Evolutionary conservation across 2,329 filamentous ascomycete genomes (phyloP).

Genomic region (Curvularia hawaiiensis): DNA sequence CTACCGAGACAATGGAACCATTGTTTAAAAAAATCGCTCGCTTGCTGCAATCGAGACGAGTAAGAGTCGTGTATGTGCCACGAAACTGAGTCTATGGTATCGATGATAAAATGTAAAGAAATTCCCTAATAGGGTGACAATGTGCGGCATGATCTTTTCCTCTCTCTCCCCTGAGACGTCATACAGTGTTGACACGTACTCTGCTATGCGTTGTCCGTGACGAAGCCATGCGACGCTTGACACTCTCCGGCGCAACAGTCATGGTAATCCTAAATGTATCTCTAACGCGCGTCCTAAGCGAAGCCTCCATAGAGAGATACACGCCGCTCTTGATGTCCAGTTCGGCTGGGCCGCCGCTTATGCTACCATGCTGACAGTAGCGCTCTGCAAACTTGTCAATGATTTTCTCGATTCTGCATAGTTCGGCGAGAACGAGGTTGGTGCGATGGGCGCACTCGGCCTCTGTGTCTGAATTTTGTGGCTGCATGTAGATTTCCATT

Average conservation of each 20-base stretch:
- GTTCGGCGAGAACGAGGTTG: slow-evolving; percentile 40
- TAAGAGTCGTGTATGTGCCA: background rate
- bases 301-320: slow-evolving; percentile 37
- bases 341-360: slow-evolving; percentile 25
- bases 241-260: slow-evolving; percentile 41
- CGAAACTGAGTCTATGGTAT: background rate
- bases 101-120: background rate
- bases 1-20: background rate
- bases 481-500: slow-evolving; percentile 37
- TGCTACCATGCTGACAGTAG: slow-evolving; percentile 32
- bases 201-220: slow-evolving; percentile 34
- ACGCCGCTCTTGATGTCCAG: slow-evolving; percentile 38
- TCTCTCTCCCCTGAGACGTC: background rate
- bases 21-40: background rate
- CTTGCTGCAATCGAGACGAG: background rate
- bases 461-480: slow-evolving; percentile 32
- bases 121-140: background rate
- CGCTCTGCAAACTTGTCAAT: slow-evolving; percentile 46
- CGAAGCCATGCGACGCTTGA: slow-evolving; percentile 43
- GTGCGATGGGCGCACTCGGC: slow-evolving; percentile 40
- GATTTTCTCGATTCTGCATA: slow-evolving; percentile 45
- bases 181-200: slow-evolving; percentile 38
- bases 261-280: slow-evolving; percentile 47
- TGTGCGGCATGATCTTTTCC: background rate
- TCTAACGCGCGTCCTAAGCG: slow-evolving; percentile 42